Conservation (phyloP, 2,329 filamentous ascomycete genomes). For the Venturia nashicola region DNA sequence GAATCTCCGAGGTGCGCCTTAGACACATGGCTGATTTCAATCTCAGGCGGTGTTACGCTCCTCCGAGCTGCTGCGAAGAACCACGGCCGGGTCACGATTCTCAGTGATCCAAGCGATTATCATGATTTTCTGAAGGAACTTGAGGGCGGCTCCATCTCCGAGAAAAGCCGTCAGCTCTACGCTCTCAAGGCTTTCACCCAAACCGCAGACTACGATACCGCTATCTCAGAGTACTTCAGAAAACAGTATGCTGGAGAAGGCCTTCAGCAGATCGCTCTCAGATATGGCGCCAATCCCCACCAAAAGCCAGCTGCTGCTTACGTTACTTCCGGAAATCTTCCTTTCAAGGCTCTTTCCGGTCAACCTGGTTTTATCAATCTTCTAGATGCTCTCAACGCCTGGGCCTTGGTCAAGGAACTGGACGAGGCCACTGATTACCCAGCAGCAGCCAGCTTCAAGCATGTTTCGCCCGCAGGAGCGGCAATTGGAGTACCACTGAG, state of each 20-base stretch:
- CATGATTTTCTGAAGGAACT: conserved; percentile 87
- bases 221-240: conserved; percentile 94
- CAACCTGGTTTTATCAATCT: conserved; percentile 96
- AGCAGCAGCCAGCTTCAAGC: conserved; percentile 96
- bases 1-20: not conserved
- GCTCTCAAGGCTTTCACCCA: conserved; percentile 98
- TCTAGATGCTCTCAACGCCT: conserved; percentile 89
- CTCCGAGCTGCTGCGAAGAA: conserved; percentile 97
- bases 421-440: conserved; percentile 77
- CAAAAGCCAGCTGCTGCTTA: conserved; percentile 92
- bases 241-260: conserved; percentile 88
- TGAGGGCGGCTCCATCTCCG: conserved; percentile 75
- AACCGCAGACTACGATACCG: conserved; percentile 89
- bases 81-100: conserved; percentile 86
- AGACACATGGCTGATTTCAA: not conserved
- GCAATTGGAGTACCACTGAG: conserved; percentile 83
- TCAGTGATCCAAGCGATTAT: conserved; percentile 90
- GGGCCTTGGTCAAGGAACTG: conserved; percentile 93
- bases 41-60: conserved; percentile 67
- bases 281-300: conserved; percentile 95
- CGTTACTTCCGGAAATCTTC: conserved; percentile 58
- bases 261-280: conserved; percentile 66
- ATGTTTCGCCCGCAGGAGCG: conserved; percentile 92
- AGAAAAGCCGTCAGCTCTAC: conserved; percentile 74
- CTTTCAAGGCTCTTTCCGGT: conserved; percentile 89